These are phyloP conservation scores for Tephrocybe sp. DNA, from an alignment of 768 basidiomycete genomes.

Conservation along the genomic window DNA sequence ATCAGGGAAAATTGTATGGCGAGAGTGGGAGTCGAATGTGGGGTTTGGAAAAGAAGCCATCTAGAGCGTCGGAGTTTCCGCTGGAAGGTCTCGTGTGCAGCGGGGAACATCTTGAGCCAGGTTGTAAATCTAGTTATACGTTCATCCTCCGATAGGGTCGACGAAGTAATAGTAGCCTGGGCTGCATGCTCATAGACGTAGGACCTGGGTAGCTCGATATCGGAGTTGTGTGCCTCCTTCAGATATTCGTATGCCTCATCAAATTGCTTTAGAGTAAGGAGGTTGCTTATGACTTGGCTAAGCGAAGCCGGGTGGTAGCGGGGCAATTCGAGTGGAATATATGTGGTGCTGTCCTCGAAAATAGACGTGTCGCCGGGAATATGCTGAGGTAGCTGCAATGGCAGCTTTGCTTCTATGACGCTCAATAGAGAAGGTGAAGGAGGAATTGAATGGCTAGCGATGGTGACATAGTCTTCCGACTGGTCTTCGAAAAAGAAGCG, in stretches of 20 bases:
- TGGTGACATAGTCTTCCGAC: conserved; percentile 27
- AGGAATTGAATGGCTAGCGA: conserved; percentile 13
- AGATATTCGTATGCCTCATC: conserved; percentile 31
- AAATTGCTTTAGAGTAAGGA: conserved; percentile 22
- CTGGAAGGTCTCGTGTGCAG: conserved; percentile 1
- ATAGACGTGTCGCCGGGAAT: conserved; percentile 21
- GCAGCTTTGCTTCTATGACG: conserved; percentile 28
- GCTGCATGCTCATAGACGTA: conserved; percentile 29
- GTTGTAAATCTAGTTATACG: conserved; percentile 16
- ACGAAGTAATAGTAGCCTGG: conserved; percentile 17
- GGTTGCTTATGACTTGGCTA: conserved; percentile 18
- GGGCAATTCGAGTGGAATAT: background rate
- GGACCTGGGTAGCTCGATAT: conserved; percentile 27
- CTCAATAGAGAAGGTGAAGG: conserved; percentile 22
- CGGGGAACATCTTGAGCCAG: conserved; percentile 38
- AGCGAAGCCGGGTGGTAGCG: conserved; percentile 10
- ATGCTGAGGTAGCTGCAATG: conserved; percentile 28
- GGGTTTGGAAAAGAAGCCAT: conserved; percentile 23
- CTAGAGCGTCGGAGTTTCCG: conserved; percentile 20
- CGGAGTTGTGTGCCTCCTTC: conserved; percentile 30
- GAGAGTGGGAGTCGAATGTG: conserved; percentile 25
- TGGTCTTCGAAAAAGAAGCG: conserved; percentile 30
- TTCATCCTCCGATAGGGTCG: conserved; percentile 11
- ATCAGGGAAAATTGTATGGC: conserved; percentile 32
- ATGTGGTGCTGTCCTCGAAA: conserved; percentile 40